These are phyloP conservation scores for Erodium moschatum DNA, from an alignment of 441 rosid species.

Conservation along the genomic window DNA sequence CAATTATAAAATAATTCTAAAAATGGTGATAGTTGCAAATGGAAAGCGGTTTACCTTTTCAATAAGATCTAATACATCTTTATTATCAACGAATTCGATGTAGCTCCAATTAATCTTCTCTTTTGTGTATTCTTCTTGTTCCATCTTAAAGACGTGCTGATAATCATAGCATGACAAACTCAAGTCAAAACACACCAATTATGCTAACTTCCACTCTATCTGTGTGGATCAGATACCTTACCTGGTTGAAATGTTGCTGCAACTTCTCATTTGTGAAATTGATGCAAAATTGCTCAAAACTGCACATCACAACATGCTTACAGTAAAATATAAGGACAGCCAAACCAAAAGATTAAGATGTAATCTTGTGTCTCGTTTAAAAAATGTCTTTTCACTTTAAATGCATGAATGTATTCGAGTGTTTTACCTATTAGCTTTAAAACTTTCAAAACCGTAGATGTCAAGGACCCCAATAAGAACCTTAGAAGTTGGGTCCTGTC, in stretches of 20 bases:
- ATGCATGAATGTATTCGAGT: not conserved
- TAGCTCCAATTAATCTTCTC: conserved; percentile 95
- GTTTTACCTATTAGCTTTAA: conserved; percentile 79
- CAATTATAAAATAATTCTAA: not conserved
- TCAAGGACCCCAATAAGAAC: conserved; percentile 76
- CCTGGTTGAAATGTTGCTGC: conserved; percentile 99
- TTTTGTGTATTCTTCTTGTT: conserved; percentile 95
- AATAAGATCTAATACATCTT: conserved; percentile 91
- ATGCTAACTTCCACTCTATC: conserved; percentile 12
- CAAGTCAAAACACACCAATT: conserved; percentile 13
- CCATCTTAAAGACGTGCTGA: conserved; percentile 99
- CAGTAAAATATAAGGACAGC: conserved; percentile 13
- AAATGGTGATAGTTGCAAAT: not conserved
- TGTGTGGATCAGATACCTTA: conserved; percentile 22
- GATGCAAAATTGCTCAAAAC: conserved; percentile 97
- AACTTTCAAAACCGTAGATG: conserved; percentile 94
- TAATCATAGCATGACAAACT: conserved; percentile 21
- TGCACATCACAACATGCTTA: conserved; percentile 30
- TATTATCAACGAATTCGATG: conserved; percentile 96
- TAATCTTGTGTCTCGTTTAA: not conserved
- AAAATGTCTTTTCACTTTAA: not conserved
- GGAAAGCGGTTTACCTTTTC: conserved; percentile 54
- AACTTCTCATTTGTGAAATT: conserved; percentile 96
- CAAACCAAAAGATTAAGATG: conserved; percentile 1
- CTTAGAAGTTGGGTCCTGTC: conserved; percentile 68